phyloP scores from a whole-genome alignment of 2,329 filamentous ascomycete species.

The Colletotrichum spaethianum region DNA sequence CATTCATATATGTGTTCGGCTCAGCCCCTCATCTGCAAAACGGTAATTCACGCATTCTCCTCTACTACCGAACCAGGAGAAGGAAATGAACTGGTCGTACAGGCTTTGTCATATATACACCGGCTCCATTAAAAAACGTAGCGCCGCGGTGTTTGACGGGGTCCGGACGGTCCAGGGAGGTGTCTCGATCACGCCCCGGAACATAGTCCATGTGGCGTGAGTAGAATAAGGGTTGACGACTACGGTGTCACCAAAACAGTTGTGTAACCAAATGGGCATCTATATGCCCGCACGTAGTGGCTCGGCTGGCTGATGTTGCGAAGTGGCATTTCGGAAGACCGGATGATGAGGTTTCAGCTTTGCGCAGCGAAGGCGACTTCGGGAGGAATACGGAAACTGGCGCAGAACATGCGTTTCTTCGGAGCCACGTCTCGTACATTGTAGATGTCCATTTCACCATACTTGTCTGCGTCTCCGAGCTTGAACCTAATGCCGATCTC shows the following conservation, averaged over 20 bases:
- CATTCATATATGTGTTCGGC: slow-evolving; percentile 17
- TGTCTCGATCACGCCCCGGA: slow-evolving; percentile 17
- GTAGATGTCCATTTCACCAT: slow-evolving; percentile 69
- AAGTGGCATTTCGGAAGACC: neutral
- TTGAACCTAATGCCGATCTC: slow-evolving; percentile 58
- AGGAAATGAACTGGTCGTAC: slow-evolving; percentile 11
- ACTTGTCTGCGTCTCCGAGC: slow-evolving; percentile 61
- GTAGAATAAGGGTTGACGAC: neutral
- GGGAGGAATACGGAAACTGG: slow-evolving; percentile 86
- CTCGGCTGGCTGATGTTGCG: neutral
- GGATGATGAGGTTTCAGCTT: slow-evolving; percentile 10
- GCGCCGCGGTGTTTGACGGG: slow-evolving; percentile 6
- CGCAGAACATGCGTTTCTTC: slow-evolving; percentile 97
- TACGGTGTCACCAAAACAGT: neutral
- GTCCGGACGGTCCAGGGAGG: neutral
- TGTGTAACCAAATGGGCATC: neutral
- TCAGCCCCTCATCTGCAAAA: slow-evolving; percentile 17
- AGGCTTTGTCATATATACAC: slow-evolving; percentile 13
- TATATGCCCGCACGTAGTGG: neutral
- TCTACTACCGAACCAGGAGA: neutral
- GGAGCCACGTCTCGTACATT: slow-evolving; percentile 91
- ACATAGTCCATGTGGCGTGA: slow-evolving; percentile 14
- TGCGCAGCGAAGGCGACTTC: slow-evolving; percentile 81
- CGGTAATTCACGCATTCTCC: slow-evolving; percentile 9
- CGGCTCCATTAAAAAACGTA: slow-evolving; percentile 22